Evolutionary conservation across 805 yeast species (phyloP).

Genomic region (Lipomyces sp.): DNA sequence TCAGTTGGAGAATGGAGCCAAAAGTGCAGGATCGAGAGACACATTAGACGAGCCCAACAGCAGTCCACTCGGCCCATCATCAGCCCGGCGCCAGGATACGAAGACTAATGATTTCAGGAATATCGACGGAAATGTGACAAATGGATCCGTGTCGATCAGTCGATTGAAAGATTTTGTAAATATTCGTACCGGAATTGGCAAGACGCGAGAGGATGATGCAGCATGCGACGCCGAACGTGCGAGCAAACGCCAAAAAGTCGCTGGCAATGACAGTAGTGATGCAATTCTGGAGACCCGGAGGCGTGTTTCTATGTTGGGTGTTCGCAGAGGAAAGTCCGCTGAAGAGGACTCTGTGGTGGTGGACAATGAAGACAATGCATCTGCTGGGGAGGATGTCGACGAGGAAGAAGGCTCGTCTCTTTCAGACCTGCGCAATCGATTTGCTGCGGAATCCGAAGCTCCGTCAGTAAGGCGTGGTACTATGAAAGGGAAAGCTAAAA

Average conservation of each 20-base stretch:
- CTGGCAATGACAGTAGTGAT: background rate
- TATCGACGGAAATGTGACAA: background rate
- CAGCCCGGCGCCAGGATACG: background rate
- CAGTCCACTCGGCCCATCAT: background rate
- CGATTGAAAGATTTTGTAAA: background rate
- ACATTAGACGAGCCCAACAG: background rate
- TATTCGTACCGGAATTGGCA: background rate
- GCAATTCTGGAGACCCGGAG: background rate
- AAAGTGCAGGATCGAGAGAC: background rate
- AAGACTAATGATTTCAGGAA: background rate
- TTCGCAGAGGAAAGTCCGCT: background rate
- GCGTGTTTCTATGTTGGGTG: background rate
- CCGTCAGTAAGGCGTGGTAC: background rate
- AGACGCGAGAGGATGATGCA: background rate
- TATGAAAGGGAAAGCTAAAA: background rate
- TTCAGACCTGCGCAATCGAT: constrained; percentile 2
- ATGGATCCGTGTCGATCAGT: background rate
- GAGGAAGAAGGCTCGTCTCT: constrained; percentile 1
- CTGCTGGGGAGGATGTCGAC: constrained; percentile 18
- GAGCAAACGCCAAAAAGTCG: background rate
- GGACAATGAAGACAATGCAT: background rate
- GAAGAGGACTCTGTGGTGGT: background rate
- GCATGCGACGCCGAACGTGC: background rate
- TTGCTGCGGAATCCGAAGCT: constrained; percentile 10
- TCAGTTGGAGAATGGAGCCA: background rate